Percentiles rank a stretch among this genome's conserved stretches.
phyloP scores from a whole-genome alignment of 2,329 filamentous ascomycete genomes.

The Xylariaceae sp. region DNA sequence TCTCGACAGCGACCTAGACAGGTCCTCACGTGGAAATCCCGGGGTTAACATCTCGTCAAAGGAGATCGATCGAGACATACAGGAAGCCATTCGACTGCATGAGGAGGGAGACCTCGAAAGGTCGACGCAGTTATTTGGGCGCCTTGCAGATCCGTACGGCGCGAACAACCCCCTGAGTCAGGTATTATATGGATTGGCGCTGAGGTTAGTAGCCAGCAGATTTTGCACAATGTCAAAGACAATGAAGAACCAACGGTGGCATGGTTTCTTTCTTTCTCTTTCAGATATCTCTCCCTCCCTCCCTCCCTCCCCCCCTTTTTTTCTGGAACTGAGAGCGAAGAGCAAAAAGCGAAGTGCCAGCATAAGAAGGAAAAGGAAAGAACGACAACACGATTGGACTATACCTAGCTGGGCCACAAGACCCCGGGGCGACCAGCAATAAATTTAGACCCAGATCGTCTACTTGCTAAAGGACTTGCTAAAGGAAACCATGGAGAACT shows the following conservation, averaged over 20 bases:
- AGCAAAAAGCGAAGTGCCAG: neutral
- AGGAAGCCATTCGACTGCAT: constrained; percentile 91
- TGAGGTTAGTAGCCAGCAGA: constrained; percentile 55
- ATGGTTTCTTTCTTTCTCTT: neutral
- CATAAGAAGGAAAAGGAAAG: neutral
- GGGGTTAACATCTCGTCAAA: constrained; percentile 42
- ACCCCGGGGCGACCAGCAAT: neutral
- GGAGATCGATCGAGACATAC: constrained; percentile 65
- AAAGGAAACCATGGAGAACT: neutral
- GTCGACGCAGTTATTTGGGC: constrained; percentile 81
- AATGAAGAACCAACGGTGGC: neutral
- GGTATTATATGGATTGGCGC: constrained; percentile 87
- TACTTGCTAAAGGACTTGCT: neutral
- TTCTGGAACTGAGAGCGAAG: neutral
- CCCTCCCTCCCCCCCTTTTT: too few relatives aligned
- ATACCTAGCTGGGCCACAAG: neutral
- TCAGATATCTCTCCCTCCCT: neutral
- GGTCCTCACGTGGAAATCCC: constrained; percentile 8
- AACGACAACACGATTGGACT: neutral
- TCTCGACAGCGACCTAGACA: constrained; percentile 21
- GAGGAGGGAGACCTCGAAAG: constrained; percentile 72
- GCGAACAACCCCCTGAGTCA: constrained; percentile 91
- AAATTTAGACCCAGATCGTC: neutral
- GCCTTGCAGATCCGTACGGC: constrained; percentile 74
- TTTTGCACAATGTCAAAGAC: constrained; percentile 1